Evolutionary conservation across 331 rosid species (phyloP).

Genomic region (Spiraea crenata): DNA sequence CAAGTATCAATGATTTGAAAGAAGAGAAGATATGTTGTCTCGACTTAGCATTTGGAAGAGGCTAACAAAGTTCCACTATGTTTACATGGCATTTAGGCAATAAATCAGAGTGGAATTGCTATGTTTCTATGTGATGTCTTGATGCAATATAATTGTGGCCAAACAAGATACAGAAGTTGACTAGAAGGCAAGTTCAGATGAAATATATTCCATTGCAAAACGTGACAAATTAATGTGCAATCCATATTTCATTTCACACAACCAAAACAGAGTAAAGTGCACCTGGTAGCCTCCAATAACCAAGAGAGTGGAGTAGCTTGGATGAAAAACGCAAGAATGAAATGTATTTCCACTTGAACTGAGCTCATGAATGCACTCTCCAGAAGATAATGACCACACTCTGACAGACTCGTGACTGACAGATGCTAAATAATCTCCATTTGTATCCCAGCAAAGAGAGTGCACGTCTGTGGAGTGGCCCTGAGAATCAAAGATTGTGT

Average conservation of each 20-base stretch:
- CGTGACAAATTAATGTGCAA: not conserved
- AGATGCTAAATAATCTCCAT: slow-evolving; percentile 84
- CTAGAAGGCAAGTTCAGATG: too few relatives aligned
- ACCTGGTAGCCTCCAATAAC: slow-evolving; percentile 97
- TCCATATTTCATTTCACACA: not conserved
- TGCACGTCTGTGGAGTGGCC: slow-evolving; percentile 70
- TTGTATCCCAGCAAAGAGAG: slow-evolving; percentile 81
- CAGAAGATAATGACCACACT: slow-evolving; percentile 77
- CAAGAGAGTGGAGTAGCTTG: slow-evolving; percentile 78
- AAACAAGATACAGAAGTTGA: not conserved
- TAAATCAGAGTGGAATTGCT: not conserved
- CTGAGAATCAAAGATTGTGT: slow-evolving; percentile 35
- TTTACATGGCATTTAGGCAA: not conserved
- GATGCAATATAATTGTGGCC: not conserved
- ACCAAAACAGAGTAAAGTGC: slow-evolving; percentile 23
- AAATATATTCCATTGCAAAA: not conserved
- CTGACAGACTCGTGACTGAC: slow-evolving; percentile 79
- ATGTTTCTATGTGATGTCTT: not conserved
- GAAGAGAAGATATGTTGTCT: not conserved
- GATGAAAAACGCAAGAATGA: slow-evolving; percentile 84
- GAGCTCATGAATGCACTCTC: slow-evolving; percentile 84
- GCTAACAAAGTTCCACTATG: not conserved
- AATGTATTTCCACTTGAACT: slow-evolving; percentile 67
- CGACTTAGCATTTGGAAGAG: not conserved
- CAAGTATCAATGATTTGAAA: not conserved